Percentiles rank a stretch among this genome's conserved stretches.
phyloP scores from a whole-genome alignment of 2,329 filamentous ascomycete species.

The Amphichorda felina region DNA sequence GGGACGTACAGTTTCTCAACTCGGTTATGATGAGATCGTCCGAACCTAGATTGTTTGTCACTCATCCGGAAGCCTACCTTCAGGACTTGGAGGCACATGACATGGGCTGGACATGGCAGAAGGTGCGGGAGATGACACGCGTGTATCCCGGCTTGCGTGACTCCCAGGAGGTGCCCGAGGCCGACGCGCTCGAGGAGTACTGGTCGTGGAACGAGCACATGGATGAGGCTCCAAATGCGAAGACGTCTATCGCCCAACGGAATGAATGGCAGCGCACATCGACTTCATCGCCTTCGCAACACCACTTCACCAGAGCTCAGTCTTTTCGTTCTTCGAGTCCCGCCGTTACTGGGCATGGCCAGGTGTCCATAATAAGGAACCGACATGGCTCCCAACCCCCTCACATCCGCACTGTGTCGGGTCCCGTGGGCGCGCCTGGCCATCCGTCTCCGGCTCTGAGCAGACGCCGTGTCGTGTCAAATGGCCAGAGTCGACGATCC shows the following conservation, averaged over 20 bases:
- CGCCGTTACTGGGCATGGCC: slow-evolving; percentile 18
- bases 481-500: slow-evolving; percentile 19
- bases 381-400: slow-evolving; percentile 31
- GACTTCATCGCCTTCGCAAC: slow-evolving; percentile 26
- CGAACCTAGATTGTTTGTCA: slow-evolving; percentile 60
- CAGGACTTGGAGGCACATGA: slow-evolving; percentile 46
- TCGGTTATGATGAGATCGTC: slow-evolving; percentile 64
- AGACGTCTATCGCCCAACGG: too few relatives aligned
- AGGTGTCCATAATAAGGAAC: slow-evolving; percentile 24
- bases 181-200: slow-evolving; percentile 50
- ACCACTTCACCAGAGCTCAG: slow-evolving; percentile 14
- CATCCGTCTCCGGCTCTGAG: slow-evolving; percentile 23
- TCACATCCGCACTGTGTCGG: slow-evolving; percentile 38
- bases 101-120: slow-evolving; percentile 59
- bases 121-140: slow-evolving; percentile 49
- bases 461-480: slow-evolving; percentile 34
- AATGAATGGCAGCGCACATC: slow-evolving; percentile 23
- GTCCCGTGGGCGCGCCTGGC: slow-evolving; percentile 29
- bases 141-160: slow-evolving; percentile 34
- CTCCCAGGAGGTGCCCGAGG: slow-evolving; percentile 40
- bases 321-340: slow-evolving; percentile 17
- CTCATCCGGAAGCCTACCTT: slow-evolving; percentile 62
- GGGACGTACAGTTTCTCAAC: slow-evolving; percentile 59
- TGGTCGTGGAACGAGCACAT: slow-evolving; percentile 54
- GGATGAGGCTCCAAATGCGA: slow-evolving; percentile 27